Conservation (phyloP, 1,284 basidiomycete species). For the Trichosporon sp. region DNA sequence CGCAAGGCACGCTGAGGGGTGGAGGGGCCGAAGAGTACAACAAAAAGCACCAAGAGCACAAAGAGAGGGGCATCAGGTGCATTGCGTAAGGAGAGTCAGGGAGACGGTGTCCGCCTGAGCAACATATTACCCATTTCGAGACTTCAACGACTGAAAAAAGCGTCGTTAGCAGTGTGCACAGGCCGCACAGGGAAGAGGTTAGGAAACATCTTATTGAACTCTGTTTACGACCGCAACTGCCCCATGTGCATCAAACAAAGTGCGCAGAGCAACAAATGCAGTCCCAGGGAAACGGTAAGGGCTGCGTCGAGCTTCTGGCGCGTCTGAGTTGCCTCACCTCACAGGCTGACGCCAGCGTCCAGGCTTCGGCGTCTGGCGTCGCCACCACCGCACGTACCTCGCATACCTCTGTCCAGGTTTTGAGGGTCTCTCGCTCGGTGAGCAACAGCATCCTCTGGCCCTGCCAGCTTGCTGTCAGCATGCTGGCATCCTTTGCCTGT, state of each 20-base stretch:
- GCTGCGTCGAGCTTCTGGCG: neutral
- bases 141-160: neutral
- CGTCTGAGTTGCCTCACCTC: too few species aligned
- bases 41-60: too few species aligned
- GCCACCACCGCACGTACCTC: neutral
- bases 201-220: neutral
- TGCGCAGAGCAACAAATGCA: neutral
- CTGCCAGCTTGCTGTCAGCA: too few species aligned
- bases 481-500: too few species aligned
- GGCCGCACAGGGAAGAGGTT: neutral
- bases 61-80: too few species aligned
- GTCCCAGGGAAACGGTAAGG: neutral
- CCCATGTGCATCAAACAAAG: neutral
- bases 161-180: neutral
- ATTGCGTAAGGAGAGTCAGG: neutral
- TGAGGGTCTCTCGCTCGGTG: too few species aligned
- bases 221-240: conserved; percentile 1
- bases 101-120: neutral
- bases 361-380: neutral
- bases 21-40: too few species aligned
- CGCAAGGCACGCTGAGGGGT: too few species aligned
- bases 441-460: too few species aligned
- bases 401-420: too few species aligned
- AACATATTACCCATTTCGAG: neutral
- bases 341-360: too few species aligned